Evolutionary conservation across 2,329 filamentous ascomycete species (phyloP).

Genomic region (Penicillium sp.): DNA sequence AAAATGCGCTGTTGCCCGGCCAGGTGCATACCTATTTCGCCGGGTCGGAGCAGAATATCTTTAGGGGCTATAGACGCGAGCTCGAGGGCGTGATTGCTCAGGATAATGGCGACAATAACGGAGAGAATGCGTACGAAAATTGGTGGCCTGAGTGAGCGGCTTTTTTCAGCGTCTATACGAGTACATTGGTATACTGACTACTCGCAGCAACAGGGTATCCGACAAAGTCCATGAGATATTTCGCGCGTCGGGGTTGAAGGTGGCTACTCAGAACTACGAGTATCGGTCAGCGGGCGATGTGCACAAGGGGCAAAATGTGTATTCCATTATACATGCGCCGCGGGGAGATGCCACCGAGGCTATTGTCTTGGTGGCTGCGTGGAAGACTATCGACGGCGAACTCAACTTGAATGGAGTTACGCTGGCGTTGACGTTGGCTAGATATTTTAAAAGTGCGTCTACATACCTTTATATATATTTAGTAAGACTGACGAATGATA

Average conservation of each 20-base stretch:
- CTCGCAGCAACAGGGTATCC: slow-evolving; percentile 47
- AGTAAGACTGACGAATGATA: slow-evolving; percentile 26
- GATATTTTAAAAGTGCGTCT: slow-evolving; percentile 80
- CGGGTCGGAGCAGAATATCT: slow-evolving; percentile 91
- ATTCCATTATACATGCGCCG: slow-evolving; percentile 88
- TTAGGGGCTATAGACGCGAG: slow-evolving; percentile 85
- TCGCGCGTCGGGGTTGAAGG: slow-evolving; percentile 75
- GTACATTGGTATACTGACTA: slow-evolving; percentile 16
- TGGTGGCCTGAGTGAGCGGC: slow-evolving; percentile 11
- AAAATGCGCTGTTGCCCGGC: slow-evolving; percentile 90
- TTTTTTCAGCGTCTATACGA: not conserved
- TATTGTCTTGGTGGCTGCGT: slow-evolving; percentile 85
- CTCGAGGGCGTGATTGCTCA: slow-evolving; percentile 51
- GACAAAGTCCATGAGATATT: slow-evolving; percentile 72
- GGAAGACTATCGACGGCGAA: slow-evolving; percentile 74
- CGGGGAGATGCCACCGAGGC: slow-evolving; percentile 95
- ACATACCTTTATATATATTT: not conserved
- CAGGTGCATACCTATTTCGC: slow-evolving; percentile 98
- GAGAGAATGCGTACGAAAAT: slow-evolving; percentile 27
- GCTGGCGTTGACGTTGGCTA: slow-evolving; percentile 76
- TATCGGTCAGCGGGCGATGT: slow-evolving; percentile 74
- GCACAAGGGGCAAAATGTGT: slow-evolving; percentile 81
- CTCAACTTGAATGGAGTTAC: slow-evolving; percentile 85
- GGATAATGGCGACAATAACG: not conserved
- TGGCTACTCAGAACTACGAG: slow-evolving; percentile 80